Conservation (phyloP, 352 stramenopile species). For the Phytophthora hibernalis region DNA sequence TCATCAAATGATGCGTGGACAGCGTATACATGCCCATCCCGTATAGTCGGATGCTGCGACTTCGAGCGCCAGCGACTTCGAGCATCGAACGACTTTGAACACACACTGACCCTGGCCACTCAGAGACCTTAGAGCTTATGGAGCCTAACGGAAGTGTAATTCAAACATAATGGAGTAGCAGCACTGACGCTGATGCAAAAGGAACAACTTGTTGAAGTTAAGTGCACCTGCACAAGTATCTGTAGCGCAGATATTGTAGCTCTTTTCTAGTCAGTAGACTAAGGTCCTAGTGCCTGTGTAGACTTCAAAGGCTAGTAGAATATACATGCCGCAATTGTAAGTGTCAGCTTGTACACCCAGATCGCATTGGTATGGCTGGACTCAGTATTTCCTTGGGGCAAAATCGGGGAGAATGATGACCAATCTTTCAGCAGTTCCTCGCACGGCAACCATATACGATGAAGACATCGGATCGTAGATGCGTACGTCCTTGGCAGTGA, state of each 20-base stretch:
- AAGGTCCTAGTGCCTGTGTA: neutral
- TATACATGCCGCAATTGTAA: slow-evolving; percentile 2
- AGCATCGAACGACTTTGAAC: neutral
- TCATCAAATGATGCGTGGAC: neutral
- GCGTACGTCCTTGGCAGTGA: neutral
- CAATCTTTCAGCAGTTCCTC: neutral
- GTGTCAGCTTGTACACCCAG: slow-evolving; percentile 1
- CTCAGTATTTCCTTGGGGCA: neutral
- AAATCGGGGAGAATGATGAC: neutral
- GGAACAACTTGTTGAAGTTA: slow-evolving; percentile 1
- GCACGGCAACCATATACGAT: neutral
- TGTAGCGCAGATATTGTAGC: neutral
- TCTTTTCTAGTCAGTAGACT: neutral
- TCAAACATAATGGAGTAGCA: neutral
- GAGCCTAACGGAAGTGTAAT: neutral
- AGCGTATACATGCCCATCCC: neutral
- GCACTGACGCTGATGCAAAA: neutral
- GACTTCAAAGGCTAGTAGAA: neutral
- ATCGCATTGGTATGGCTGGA: neutral
- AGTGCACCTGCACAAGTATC: neutral
- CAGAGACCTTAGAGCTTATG: no score
- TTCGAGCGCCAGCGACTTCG: neutral
- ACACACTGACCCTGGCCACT: no score
- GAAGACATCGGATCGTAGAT: slow-evolving; percentile 7
- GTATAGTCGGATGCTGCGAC: neutral